These are phyloP conservation scores for Drosera capensis DNA, from an alignment of 148 eudicot species.

Conservation along the genomic window DNA sequence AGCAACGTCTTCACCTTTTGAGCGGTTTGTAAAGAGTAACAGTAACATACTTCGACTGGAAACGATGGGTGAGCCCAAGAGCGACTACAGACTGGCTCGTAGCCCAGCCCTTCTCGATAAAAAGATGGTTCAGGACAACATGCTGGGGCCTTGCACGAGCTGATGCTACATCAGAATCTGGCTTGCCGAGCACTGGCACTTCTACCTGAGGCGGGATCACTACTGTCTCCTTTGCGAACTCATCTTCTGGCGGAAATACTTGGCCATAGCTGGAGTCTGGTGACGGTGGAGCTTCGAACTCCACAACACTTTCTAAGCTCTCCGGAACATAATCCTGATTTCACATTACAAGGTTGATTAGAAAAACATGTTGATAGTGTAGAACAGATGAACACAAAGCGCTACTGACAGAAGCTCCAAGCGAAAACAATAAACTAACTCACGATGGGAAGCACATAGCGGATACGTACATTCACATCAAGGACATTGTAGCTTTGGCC, in stretches of 20 bases:
- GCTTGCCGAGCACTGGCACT: conserved; percentile 29
- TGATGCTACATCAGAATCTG: conserved; percentile 15
- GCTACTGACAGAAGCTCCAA: not conserved
- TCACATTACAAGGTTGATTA: not conserved
- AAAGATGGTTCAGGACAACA: conserved; percentile 77
- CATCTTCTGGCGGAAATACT: conserved; percentile 42
- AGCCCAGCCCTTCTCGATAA: conserved; percentile 51
- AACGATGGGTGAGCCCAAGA: conserved; percentile 65
- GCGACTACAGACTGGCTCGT: conserved; percentile 66
- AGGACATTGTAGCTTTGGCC: conserved; percentile 60
- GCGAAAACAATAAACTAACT: not conserved
- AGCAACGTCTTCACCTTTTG: conserved; percentile 25
- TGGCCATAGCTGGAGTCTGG: conserved; percentile 58
- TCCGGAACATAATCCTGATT: conserved; percentile 64
- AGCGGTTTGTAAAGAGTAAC: conserved; percentile 73
- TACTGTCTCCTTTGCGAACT: conserved; percentile 57
- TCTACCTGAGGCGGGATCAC: conserved; percentile 68
- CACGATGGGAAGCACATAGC: not conserved
- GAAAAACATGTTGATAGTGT: not conserved
- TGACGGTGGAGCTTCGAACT: conserved; percentile 68
- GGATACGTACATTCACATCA: conserved; percentile 68
- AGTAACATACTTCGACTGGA: conserved; percentile 66
- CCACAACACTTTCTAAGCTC: conserved; percentile 47
- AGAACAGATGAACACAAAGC: too few relatives aligned
- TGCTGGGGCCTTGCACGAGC: conserved; percentile 45